Evolutionary conservation across 306 rosid genomes (phyloP).

Genomic region (Lathyrus sativus): DNA sequence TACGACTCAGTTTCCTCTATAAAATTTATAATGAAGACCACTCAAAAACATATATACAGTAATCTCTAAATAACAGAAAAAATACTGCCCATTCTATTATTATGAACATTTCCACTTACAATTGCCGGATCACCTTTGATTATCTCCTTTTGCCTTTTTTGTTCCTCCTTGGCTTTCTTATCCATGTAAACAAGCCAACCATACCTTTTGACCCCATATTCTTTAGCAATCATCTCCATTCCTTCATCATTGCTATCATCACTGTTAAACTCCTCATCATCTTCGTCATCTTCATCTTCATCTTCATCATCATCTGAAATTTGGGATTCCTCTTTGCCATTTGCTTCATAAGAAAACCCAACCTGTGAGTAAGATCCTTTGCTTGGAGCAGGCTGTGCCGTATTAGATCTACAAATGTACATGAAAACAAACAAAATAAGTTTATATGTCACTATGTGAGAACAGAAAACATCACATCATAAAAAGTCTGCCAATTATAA

Average conservation of each 20-base stretch:
- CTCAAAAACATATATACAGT: slow-evolving; percentile 10
- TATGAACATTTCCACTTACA: slow-evolving; percentile 58
- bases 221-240: slow-evolving; percentile 93
- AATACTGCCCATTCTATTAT: slow-evolving; percentile 1
- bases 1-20: slow-evolving; percentile 95
- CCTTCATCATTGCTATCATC: slow-evolving; percentile 98
- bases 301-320: slow-evolving; percentile 78
- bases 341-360: slow-evolving; percentile 85
- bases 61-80: slow-evolving; percentile 27
- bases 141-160: slow-evolving; percentile 88
- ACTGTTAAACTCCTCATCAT: slow-evolving; percentile 84
- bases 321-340: slow-evolving; percentile 82
- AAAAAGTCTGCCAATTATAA: slow-evolving; percentile 2
- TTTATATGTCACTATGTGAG: slow-evolving; percentile 29
- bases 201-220: slow-evolving; percentile 87
- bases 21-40: slow-evolving; percentile 30
- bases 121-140: slow-evolving; percentile 98
- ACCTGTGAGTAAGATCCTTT: slow-evolving; percentile 95
- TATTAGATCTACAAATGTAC: slow-evolving; percentile 61
- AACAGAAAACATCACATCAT: not conserved
- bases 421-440: slow-evolving; percentile 38
- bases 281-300: slow-evolving; percentile 82
- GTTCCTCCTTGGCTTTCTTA: slow-evolving; percentile 95
- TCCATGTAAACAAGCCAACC: slow-evolving; percentile 99
- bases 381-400: slow-evolving; percentile 69